Conservation (phyloP, 2,329 filamentous ascomycete species). For the Verticillium isaacii region DNA sequence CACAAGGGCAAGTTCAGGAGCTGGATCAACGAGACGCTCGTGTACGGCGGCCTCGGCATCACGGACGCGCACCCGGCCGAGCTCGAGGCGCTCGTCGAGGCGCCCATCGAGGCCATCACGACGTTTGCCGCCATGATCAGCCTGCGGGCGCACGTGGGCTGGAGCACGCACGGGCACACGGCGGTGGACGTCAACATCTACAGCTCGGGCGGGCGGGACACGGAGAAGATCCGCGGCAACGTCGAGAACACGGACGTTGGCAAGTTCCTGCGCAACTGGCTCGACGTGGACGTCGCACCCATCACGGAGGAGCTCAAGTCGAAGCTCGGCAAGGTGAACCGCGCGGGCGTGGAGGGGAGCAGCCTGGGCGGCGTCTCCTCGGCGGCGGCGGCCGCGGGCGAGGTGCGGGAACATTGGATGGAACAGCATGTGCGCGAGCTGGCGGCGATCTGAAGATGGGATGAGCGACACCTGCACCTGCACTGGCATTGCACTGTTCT, state of each 20-base stretch:
- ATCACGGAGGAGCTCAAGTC: constrained; percentile 72
- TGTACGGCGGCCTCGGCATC: constrained; percentile 71
- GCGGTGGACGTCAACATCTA: constrained; percentile 98
- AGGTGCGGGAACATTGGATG: not conserved
- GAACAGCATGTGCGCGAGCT: not conserved
- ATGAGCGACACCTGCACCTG: not conserved
- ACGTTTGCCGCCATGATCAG: constrained; percentile 83
- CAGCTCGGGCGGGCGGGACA: constrained; percentile 63
- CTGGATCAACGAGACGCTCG: constrained; percentile 65
- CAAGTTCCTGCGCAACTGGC: constrained; percentile 71
- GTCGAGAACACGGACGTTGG: constrained; percentile 95
- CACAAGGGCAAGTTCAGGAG: constrained; percentile 38
- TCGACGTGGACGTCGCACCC: constrained; percentile 71
- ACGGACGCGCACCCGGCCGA: constrained; percentile 67
- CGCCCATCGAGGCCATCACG: constrained; percentile 47
- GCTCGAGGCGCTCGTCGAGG: constrained; percentile 58
- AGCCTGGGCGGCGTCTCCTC: not conserved
- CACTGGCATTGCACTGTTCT: not conserved
- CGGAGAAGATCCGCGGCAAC: constrained; percentile 69
- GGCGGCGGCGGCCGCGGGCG: not conserved
- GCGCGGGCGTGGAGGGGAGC: not conserved
- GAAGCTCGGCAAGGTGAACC: constrained; percentile 32
- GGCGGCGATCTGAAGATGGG: not conserved
- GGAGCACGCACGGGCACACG: constrained; percentile 90
- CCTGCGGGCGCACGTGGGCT: constrained; percentile 81